phyloP scores from a whole-genome alignment of 202 grass and related monocot species.

The Zizania palustris region DNA sequence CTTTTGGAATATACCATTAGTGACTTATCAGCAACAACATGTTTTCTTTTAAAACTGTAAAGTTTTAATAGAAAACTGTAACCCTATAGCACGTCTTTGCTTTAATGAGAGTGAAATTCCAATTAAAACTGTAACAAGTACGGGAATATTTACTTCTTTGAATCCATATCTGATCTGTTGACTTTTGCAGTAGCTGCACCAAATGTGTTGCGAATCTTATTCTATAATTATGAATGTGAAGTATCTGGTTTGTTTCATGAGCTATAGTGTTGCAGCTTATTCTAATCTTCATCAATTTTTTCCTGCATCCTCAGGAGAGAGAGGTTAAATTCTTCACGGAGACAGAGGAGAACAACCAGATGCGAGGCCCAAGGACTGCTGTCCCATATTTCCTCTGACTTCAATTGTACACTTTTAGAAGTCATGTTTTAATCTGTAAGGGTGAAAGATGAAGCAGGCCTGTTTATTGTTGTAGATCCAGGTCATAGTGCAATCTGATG shows the following conservation, averaged over 20 bases:
- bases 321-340: slow-evolving; percentile 98
- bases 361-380: slow-evolving; percentile 83
- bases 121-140: background rate
- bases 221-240: background rate
- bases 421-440: slow-evolving; percentile 58
- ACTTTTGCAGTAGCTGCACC: background rate
- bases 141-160: background rate
- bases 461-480: slow-evolving; percentile 61
- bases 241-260: background rate
- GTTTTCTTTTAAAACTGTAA: too few species aligned
- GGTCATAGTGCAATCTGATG: slow-evolving; percentile 63
- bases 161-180: background rate
- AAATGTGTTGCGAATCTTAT: background rate
- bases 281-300: background rate
- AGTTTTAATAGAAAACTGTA: too few species aligned
- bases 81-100: background rate
- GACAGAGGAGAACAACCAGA: slow-evolving; percentile 99
- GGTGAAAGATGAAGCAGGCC: slow-evolving; percentile 47
- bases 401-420: slow-evolving; percentile 64
- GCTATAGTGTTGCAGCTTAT: background rate
- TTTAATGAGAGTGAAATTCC: background rate
- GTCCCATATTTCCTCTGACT: slow-evolving; percentile 96
- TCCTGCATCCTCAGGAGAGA: slow-evolving; percentile 57
- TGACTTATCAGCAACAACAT: slow-evolving; percentile 7
- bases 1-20: slow-evolving; percentile 1